These are phyloP conservation scores for Phytophthora pluvialis DNA, from an alignment of 352 stramenopile genomes.

Conservation along the genomic window DNA sequence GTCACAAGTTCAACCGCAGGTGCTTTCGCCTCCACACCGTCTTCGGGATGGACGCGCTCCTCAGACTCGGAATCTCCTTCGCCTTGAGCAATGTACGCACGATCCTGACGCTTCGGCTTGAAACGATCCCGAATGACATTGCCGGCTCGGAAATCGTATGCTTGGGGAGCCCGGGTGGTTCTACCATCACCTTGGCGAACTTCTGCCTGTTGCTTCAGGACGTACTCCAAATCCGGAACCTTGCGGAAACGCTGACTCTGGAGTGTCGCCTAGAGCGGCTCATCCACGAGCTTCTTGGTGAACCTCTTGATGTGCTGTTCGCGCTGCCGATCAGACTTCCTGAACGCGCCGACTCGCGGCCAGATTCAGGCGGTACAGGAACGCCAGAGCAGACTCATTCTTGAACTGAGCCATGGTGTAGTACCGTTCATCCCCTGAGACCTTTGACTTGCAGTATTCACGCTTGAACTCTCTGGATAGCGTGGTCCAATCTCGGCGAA, in stretches of 20 bases:
- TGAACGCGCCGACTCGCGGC: too few relatives aligned
- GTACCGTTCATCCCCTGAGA: not conserved
- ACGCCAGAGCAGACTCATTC: not conserved
- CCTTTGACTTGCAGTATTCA: not conserved
- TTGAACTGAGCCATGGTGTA: not conserved
- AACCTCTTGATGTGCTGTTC: not conserved
- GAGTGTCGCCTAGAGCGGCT: not conserved
- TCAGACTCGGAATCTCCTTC: too few relatives aligned
- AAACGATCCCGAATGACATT: not conserved
- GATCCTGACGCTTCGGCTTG: not conserved
- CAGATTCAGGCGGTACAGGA: not conserved
- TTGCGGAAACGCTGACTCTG: slow-evolving; percentile 2
- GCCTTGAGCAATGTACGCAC: not conserved
- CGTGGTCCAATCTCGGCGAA: not conserved
- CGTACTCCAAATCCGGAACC: not conserved
- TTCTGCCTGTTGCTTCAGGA: not conserved
- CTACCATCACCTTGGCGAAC: not conserved
- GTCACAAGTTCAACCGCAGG: too few relatives aligned
- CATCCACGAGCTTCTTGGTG: not conserved
- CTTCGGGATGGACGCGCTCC: too few relatives aligned
- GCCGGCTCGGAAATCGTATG: not conserved
- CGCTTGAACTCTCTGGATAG: not conserved
- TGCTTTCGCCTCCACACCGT: too few relatives aligned
- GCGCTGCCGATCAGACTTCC: not conserved
- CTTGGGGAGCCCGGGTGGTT: not conserved